These are phyloP conservation scores for Xylariaceae sp. DNA, from an alignment of 2,329 filamentous ascomycete genomes.

Conservation along the genomic window DNA sequence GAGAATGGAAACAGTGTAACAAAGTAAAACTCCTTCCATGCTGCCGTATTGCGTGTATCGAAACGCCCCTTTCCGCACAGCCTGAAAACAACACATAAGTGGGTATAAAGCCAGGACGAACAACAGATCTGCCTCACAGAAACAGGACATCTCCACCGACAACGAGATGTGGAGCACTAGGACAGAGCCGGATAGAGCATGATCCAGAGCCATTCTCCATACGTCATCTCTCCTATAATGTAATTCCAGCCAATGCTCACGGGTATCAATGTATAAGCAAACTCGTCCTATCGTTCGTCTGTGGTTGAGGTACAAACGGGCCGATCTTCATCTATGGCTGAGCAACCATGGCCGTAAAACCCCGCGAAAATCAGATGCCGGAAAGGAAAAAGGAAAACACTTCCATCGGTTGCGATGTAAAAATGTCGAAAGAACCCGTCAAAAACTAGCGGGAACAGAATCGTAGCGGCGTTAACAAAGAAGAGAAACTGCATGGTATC, in stretches of 20 bases:
- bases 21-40: constrained; percentile 18
- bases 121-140: constrained; percentile 16
- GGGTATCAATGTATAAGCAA: constrained; percentile 4
- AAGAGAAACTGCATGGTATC: constrained; percentile 11
- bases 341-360: background rate
- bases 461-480: constrained; percentile 4
- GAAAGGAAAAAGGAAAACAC: background rate
- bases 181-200: background rate
- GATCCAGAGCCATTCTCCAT: background rate
- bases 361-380: constrained; percentile 2
- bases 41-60: constrained; percentile 19
- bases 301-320: background rate
- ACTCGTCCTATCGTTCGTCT: background rate
- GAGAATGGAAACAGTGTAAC: constrained; percentile 1
- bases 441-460: background rate
- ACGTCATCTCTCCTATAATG: background rate
- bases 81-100: constrained; percentile 10
- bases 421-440: background rate
- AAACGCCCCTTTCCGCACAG: constrained; percentile 12
- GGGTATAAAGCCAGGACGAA: constrained; percentile 19
- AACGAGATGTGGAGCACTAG: constrained; percentile 2
- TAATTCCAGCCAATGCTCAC: constrained; percentile 7
- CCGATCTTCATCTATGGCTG: background rate
- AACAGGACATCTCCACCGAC: constrained; percentile 10
- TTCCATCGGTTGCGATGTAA: background rate